Evolutionary conservation across 1,139 yeast genomes (phyloP).

Genomic region (Candida labiduridarum): DNA sequence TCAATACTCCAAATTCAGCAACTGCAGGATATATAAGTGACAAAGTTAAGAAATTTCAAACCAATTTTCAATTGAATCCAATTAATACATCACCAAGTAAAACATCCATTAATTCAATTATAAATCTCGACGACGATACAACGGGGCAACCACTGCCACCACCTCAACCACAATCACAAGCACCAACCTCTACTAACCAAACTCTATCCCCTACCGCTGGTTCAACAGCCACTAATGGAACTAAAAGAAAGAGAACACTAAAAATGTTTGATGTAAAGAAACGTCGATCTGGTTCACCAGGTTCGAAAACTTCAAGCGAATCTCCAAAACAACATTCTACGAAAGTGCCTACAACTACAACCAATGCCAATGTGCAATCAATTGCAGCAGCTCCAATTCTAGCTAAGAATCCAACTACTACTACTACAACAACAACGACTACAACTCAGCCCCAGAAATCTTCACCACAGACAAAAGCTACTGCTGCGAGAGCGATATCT

Average conservation of each 20-base stretch:
- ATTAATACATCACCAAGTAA: slow-evolving; percentile 20
- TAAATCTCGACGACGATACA: slow-evolving; percentile 33
- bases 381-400: background rate
- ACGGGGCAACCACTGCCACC: slow-evolving; percentile 12
- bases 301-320: background rate
- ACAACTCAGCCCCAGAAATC: background rate
- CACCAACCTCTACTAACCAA: slow-evolving; percentile 7
- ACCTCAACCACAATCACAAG: slow-evolving; percentile 8
- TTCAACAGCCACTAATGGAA: background rate
- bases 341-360: no score
- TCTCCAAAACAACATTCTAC: slow-evolving; percentile 2
- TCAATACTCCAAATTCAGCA: slow-evolving; percentile 18
- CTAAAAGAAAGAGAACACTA: slow-evolving; percentile 16
- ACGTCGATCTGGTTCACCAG: slow-evolving; percentile 11
- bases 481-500: background rate
- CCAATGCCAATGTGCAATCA: background rate
- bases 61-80: slow-evolving; percentile 26
- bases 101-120: slow-evolving; percentile 41
- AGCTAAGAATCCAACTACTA: background rate
- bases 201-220: slow-evolving; percentile 13
- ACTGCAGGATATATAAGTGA: slow-evolving; percentile 21
- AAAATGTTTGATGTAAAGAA: slow-evolving; percentile 8
- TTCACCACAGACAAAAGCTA: background rate
- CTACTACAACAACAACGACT: slow-evolving; percentile 7
- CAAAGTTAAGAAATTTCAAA: slow-evolving; percentile 35